Percentiles rank a stretch among this genome's conserved stretches.
These are phyloP conservation scores for Wickerhamiella dianesei DNA, from an alignment of 805 yeast species.

Conservation along the genomic window DNA sequence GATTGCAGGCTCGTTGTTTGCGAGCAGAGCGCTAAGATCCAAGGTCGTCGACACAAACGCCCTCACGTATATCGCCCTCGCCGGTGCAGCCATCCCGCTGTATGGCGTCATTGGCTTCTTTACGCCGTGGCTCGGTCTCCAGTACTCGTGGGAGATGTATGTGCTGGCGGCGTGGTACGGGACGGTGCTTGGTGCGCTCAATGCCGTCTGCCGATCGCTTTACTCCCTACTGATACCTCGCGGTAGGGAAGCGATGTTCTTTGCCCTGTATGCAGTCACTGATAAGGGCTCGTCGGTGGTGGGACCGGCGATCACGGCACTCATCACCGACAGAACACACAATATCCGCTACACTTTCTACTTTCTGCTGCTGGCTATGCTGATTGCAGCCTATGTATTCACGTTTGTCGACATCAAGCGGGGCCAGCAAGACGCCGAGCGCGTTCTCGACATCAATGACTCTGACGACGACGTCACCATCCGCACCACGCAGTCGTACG, in stretches of 20 bases:
- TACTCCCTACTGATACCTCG: conserved; percentile 57
- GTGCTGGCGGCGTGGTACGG: conserved; percentile 64
- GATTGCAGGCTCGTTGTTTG: conserved; percentile 46
- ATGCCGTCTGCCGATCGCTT: conserved; percentile 55
- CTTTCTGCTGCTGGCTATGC: conserved; percentile 40
- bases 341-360: conserved; percentile 62
- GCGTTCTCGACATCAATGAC: neutral
- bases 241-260: conserved; percentile 64
- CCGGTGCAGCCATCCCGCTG: conserved; percentile 49
- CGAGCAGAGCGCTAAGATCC: conserved; percentile 37
- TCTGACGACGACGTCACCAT: neutral
- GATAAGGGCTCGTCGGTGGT: conserved; percentile 68
- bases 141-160: conserved; percentile 55
- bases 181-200: conserved; percentile 55
- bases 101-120: conserved; percentile 60
- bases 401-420: conserved; percentile 42
- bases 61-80: conserved; percentile 40
- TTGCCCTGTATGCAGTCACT: conserved; percentile 62
- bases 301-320: conserved; percentile 62
- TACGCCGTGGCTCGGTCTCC: conserved; percentile 41
- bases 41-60: conserved; percentile 30
- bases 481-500: neutral
- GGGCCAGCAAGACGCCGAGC: conserved; percentile 33
- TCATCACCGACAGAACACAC: conserved; percentile 59
- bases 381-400: conserved; percentile 47